Evolutionary conservation across 257 asterid genomes (phyloP).

Genomic region (Eustoma russellianum): DNA sequence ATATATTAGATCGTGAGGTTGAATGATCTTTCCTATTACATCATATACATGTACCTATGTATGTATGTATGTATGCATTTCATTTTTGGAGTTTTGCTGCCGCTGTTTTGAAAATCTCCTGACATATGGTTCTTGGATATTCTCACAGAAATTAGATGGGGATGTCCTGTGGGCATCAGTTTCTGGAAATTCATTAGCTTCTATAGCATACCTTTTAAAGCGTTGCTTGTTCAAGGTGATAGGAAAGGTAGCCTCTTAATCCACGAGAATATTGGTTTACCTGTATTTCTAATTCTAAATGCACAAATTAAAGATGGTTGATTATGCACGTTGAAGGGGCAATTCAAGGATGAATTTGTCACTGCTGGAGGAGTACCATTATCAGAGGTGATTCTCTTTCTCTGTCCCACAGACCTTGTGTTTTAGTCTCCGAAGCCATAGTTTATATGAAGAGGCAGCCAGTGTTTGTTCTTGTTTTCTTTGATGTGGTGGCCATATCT

Average conservation of each 20-base stretch:
- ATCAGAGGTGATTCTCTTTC: slow-evolving; percentile 62
- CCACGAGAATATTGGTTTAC: not conserved
- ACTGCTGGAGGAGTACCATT: slow-evolving; percentile 96
- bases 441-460: not conserved
- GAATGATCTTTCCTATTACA: slow-evolving; percentile 1
- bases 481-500: slow-evolving; percentile 5
- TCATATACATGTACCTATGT: no score
- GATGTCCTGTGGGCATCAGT: slow-evolving; percentile 82
- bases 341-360: slow-evolving; percentile 96
- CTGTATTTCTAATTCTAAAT: not conserved
- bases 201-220: slow-evolving; percentile 55
- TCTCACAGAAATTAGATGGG: slow-evolving; percentile 44
- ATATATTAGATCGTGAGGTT: slow-evolving; percentile 69
- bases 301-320: slow-evolving; percentile 6
- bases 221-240: slow-evolving; percentile 51
- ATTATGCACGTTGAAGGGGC: slow-evolving; percentile 46
- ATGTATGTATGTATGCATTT: not conserved
- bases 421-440: not conserved
- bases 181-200: slow-evolving; percentile 42
- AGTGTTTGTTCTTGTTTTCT: not conserved
- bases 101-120: slow-evolving; percentile 5
- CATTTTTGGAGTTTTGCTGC: slow-evolving; percentile 10
- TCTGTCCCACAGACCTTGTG: slow-evolving; percentile 1
- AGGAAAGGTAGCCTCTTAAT: slow-evolving; percentile 62
- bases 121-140: slow-evolving; percentile 13